A percentile compares a stretch with the other conserved stretches of the same genome.
Conservation (phyloP, 352 stramenopile species). For the Globisporangium middletonii region DNA sequence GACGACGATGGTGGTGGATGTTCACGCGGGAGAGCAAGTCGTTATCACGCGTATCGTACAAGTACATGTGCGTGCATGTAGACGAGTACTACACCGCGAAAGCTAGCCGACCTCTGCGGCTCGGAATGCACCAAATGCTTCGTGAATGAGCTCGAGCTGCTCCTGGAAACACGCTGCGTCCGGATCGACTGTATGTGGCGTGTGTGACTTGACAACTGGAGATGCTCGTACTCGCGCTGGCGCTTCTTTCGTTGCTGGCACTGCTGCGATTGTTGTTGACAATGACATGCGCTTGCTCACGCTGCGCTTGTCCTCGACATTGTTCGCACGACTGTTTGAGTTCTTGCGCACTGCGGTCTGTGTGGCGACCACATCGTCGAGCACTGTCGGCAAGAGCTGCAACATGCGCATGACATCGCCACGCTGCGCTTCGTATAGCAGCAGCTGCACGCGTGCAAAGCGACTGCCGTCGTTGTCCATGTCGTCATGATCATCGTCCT, state of each 20-base stretch:
- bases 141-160: conserved; percentile 32
- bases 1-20: no score
- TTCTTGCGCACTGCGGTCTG: not conserved
- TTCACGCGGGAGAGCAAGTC: no score
- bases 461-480: not conserved
- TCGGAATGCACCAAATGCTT: conserved; percentile 21
- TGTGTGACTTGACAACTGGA: not conserved
- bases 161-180: conserved; percentile 21
- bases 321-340: not conserved
- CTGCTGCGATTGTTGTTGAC: not conserved
- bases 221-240: not conserved
- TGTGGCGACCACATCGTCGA: conserved; percentile 35
- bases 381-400: conserved; percentile 38
- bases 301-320: not conserved
- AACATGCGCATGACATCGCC: conserved; percentile 39
- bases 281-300: not conserved
- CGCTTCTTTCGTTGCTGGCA: no score
- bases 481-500: not conserved
- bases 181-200: not conserved
- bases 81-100: no score
- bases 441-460: conserved; percentile 1
- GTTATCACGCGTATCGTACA: no score
- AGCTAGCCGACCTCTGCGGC: no score
- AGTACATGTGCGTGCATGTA: no score
- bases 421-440: conserved; percentile 12